Conservation (phyloP, 345 rosid genomes). For the Salix udensis region DNA sequence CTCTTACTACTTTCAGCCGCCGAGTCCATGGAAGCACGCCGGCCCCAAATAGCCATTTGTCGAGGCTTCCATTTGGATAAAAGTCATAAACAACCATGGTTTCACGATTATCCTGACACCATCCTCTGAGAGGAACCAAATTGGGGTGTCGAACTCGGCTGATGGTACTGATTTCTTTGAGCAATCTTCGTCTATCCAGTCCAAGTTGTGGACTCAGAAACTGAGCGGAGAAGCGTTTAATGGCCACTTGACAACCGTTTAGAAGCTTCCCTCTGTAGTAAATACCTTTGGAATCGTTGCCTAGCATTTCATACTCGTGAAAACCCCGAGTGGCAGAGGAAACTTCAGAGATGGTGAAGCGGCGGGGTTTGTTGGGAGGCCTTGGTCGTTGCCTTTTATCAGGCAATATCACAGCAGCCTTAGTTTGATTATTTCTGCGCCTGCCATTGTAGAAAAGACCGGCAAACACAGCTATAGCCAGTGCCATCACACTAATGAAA, state of each 20-base stretch:
- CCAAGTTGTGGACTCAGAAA: slow-evolving; percentile 36
- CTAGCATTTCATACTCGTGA: slow-evolving; percentile 38
- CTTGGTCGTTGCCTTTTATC: slow-evolving; percentile 36
- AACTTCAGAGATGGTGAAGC: slow-evolving; percentile 35
- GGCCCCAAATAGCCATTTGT: slow-evolving; percentile 44
- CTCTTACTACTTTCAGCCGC: slow-evolving; percentile 37
- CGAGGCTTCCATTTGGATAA: slow-evolving; percentile 37
- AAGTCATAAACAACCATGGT: slow-evolving; percentile 42
- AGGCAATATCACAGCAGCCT: slow-evolving; percentile 5
- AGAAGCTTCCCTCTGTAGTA: slow-evolving; percentile 42
- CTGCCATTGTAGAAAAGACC: slow-evolving; percentile 30
- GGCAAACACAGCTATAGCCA: slow-evolving; percentile 26
- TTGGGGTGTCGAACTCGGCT: slow-evolving; percentile 45
- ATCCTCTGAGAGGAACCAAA: slow-evolving; percentile 44
- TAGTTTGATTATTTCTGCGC: slow-evolving; percentile 19
- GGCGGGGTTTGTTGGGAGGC: slow-evolving; percentile 48
- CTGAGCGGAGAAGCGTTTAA: slow-evolving; percentile 35
- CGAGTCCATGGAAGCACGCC: slow-evolving; percentile 51
- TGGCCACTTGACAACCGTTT: slow-evolving; percentile 40
- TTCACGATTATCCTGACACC: slow-evolving; percentile 43
- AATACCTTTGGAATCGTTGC: slow-evolving; percentile 36
- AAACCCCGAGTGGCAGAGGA: slow-evolving; percentile 41
- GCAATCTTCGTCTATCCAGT: slow-evolving; percentile 26
- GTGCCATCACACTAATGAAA: slow-evolving; percentile 30
- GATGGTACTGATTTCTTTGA: slow-evolving; percentile 39